Evolutionary conservation across 2,329 filamentous ascomycete species (phyloP).

Genomic region (Aspergillus intermedius): DNA sequence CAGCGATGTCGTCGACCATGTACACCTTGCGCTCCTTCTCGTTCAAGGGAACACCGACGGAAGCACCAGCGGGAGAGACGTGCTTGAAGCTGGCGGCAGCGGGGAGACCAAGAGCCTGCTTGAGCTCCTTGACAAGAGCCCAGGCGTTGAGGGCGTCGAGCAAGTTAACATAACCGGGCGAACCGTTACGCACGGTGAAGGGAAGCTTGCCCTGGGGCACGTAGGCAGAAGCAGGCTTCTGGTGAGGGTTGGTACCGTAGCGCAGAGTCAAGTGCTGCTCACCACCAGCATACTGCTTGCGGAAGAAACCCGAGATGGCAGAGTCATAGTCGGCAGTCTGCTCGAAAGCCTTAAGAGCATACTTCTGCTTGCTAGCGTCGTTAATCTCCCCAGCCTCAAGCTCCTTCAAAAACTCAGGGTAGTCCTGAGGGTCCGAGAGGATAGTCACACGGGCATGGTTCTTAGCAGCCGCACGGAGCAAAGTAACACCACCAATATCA

Average conservation of each 20-base stretch:
- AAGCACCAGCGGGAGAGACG: slow-evolving; percentile 91
- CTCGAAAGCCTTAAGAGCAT: slow-evolving; percentile 96
- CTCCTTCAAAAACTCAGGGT: slow-evolving; percentile 87
- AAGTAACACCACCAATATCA: slow-evolving; percentile 94
- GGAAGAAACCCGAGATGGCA: slow-evolving; percentile 94
- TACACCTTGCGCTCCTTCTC: slow-evolving; percentile 93
- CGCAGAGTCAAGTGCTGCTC: slow-evolving; percentile 77
- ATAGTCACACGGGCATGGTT: slow-evolving; percentile 95
- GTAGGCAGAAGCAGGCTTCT: slow-evolving; percentile 89
- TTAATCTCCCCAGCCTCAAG: slow-evolving; percentile 79
- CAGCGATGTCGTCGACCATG: slow-evolving; percentile 93
- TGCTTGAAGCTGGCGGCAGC: slow-evolving; percentile 99
- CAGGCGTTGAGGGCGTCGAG: slow-evolving; percentile 94
- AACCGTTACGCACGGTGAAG: slow-evolving; percentile 87
- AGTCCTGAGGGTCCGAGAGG: slow-evolving; percentile 88
- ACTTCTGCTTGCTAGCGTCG: slow-evolving; percentile 75
- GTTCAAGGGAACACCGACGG: slow-evolving; percentile 80
- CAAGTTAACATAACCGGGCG: slow-evolving; percentile 95
- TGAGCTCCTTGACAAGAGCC: slow-evolving; percentile 94
- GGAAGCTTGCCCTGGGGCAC: slow-evolving; percentile 67
- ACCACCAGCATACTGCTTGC: slow-evolving; percentile 88
- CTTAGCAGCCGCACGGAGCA: slow-evolving; percentile 94
- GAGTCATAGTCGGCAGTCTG: slow-evolving; percentile 96
- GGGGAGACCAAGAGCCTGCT: slow-evolving; percentile 75
- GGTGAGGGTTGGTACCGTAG: slow-evolving; percentile 96